phyloP scores from a whole-genome alignment of 2,329 filamentous ascomycete genomes.

The Cercospora sesami region DNA sequence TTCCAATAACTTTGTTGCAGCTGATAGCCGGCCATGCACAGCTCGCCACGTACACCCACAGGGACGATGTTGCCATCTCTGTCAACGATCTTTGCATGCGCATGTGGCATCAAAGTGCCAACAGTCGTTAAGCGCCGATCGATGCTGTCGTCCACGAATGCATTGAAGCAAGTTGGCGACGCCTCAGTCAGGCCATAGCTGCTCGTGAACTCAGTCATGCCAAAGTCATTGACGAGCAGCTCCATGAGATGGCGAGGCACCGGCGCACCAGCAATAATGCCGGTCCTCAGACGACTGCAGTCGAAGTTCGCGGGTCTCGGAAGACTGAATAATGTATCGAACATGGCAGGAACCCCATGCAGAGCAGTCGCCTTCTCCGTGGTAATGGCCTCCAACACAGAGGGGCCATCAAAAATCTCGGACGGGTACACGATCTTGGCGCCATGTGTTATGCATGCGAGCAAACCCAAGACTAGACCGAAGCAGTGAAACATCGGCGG shows the following conservation, averaged over 20 bases:
- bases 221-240: constrained; percentile 67
- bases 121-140: constrained; percentile 69
- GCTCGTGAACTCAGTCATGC: constrained; percentile 69
- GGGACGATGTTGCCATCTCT: constrained; percentile 65
- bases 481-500: constrained; percentile 87
- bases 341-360: constrained; percentile 82
- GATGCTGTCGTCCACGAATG: constrained; percentile 70
- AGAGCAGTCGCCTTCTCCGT: constrained; percentile 61
- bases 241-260: constrained; percentile 76
- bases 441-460: constrained; percentile 72
- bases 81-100: constrained; percentile 73
- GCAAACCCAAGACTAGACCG: constrained; percentile 72
- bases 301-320: constrained; percentile 52
- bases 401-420: constrained; percentile 68
- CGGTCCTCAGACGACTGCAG: constrained; percentile 61
- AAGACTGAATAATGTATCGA: constrained; percentile 62
- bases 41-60: constrained; percentile 66
- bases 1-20: constrained; percentile 65
- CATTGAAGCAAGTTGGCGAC: constrained; percentile 77
- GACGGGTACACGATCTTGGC: constrained; percentile 74
- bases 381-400: constrained; percentile 64
- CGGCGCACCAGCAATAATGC: constrained; percentile 75
- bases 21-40: constrained; percentile 77
- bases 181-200: constrained; percentile 69
- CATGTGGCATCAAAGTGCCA: constrained; percentile 72